Evolutionary conservation across 805 yeast genomes (phyloP).

Genomic region (Wickerhamiella sorbophila): DNA sequence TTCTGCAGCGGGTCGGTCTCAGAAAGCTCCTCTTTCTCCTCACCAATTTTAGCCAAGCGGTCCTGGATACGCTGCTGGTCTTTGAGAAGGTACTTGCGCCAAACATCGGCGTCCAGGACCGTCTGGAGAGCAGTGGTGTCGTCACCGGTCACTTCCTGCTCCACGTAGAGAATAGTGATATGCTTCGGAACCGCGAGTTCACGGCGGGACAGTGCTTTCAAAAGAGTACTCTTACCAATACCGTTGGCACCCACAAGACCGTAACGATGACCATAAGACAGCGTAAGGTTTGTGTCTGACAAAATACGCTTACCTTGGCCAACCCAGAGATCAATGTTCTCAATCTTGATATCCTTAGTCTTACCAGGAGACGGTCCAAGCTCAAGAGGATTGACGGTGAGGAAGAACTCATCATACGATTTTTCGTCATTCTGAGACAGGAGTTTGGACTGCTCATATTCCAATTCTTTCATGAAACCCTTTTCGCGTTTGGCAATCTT

Average conservation of each 20-base stretch:
- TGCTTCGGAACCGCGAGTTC: conserved; percentile 90
- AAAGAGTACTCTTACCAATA: conserved; percentile 94
- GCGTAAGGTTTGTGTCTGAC: conserved; percentile 71
- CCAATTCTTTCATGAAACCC: conserved; percentile 22
- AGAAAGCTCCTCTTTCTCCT: conserved; percentile 45
- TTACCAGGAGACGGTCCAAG: conserved; percentile 55
- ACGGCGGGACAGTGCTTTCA: conserved; percentile 84
- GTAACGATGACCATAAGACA: conserved; percentile 85
- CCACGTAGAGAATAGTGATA: conserved; percentile 90
- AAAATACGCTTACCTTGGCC: conserved; percentile 92
- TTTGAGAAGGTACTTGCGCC: conserved; percentile 78
- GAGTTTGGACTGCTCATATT: conserved; percentile 70
- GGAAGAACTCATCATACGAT: conserved; percentile 88
- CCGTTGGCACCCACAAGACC: conserved; percentile 99
- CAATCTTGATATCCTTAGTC: conserved; percentile 91
- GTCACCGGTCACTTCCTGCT: conserved; percentile 92
- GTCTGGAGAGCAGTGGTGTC: conserved; percentile 83
- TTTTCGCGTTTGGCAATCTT: conserved; percentile 72
- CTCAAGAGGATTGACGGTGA: conserved; percentile 89
- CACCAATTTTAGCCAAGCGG: conserved; percentile 62
- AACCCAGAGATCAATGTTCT: conserved; percentile 83
- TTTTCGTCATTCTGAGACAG: conserved; percentile 46
- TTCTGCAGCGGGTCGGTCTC: conserved; percentile 37
- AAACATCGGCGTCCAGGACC: conserved; percentile 97
- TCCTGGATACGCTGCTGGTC: conserved; percentile 54